Evolutionary conservation across 768 basidiomycete species (phyloP), one percentile per base, ranked within the genome.

Genomic region (Hypholoma sublateritium): DNA sequence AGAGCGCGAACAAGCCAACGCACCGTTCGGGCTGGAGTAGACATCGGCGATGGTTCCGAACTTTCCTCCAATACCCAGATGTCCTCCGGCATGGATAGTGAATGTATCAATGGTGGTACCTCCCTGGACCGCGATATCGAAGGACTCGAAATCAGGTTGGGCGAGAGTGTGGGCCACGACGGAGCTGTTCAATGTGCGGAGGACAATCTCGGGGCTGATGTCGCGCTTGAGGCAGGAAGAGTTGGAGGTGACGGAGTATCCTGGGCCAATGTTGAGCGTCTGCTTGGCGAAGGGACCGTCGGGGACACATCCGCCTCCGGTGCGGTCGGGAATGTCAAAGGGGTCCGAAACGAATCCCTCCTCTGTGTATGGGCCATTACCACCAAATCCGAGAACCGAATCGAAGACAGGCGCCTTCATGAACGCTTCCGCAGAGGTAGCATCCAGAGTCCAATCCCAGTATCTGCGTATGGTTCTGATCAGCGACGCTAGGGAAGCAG

Each of bases 401-500:
- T 59, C 48, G 52, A 51, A 59, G 34, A 62, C 1, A 1, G 58
- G 52, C 1, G 58, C 53, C 2, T 57, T 12, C 9, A 42, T 47
- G 21, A 57, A 59, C 8, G 22, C 43, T 4, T 56, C 58, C 14
- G 55, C 25, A n/a, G 61, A 55, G 28, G 58, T 52, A 8, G 52
- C 56, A 32, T 62, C 61, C 1, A 62, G 45, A 22, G 44, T 59
- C 61, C 61, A 62, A 22, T 59, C 56, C 61, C 61, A 62, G 21
- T 59, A 62, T 37, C 61, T 62, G 19, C 17, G 14, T 17, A 17
- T 11, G 24, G 36, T 17, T 17, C 8, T 25, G 16, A 32, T 34
- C 3, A 39, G 37, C 13, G 19, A 9, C n/a, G n/a, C n/a, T n/a
- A n/a, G 14, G 17, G 43, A 16, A 21, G 43, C 21, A 22, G 13